Percentiles rank a stretch among this genome's conserved stretches.
Conservation (phyloP, 2,329 filamentous ascomycete genomes). For the Fusarium kyushuense region DNA sequence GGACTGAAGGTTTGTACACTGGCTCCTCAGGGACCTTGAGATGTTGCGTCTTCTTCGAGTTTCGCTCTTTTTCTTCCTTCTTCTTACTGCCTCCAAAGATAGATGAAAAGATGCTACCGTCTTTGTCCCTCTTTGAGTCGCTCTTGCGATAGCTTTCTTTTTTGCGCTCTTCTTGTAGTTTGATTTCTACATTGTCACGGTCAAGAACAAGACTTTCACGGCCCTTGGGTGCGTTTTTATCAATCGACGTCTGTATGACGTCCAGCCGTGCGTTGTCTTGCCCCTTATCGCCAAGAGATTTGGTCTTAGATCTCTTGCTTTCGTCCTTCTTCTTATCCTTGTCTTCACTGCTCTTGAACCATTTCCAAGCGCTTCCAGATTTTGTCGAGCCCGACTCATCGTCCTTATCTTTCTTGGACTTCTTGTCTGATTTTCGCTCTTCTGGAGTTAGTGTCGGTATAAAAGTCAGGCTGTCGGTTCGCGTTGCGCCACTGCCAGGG, state of each 20-base stretch:
- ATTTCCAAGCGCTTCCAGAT: conserved; percentile 77
- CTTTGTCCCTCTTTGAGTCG: conserved; percentile 89
- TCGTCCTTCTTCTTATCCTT: conserved; percentile 72
- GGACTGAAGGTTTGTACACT: conserved; percentile 75
- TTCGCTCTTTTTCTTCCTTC: conserved; percentile 80
- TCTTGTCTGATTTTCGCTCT: conserved; percentile 80
- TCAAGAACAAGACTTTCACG: conserved; percentile 89
- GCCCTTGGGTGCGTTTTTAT: conserved; percentile 71
- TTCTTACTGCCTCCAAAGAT: conserved; percentile 93
- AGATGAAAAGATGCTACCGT: conserved; percentile 91
- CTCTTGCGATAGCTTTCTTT: conserved; percentile 82
- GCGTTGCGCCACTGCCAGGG: conserved; percentile 72
- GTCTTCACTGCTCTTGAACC: conserved; percentile 81
- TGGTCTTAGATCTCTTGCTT: conserved; percentile 75
- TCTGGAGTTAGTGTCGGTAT: conserved; percentile 79
- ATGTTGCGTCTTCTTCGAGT: conserved; percentile 79
- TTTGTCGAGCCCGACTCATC: conserved; percentile 70
- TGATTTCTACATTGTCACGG: conserved; percentile 77
- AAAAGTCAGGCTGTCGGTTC: conserved; percentile 82
- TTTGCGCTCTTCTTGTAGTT: conserved; percentile 83
- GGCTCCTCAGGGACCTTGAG: conserved; percentile 85
- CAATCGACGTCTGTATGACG: conserved; percentile 87
- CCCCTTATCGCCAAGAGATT: conserved; percentile 65
- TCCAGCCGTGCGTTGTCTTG: conserved; percentile 88
- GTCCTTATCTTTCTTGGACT: conserved; percentile 78